phyloP scores from a whole-genome alignment of 1,139 yeast genomes.

The Blastobotrys illinoisensis region DNA sequence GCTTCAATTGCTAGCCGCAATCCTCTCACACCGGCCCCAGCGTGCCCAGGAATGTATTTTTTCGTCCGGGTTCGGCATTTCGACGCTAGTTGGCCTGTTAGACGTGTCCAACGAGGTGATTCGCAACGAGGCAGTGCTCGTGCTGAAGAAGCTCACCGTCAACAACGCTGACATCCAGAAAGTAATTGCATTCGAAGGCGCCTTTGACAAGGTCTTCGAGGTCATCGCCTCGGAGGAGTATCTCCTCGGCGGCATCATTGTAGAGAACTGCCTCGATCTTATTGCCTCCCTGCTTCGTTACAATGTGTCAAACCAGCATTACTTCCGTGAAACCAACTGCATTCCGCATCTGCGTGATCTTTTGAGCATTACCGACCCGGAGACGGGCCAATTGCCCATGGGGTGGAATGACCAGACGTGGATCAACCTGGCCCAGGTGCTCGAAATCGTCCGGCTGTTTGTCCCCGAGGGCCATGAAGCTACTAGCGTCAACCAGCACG shows the following conservation, averaged over 20 bases:
- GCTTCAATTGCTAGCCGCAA: slow-evolving; percentile 77
- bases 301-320: slow-evolving; percentile 86
- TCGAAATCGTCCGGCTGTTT: slow-evolving; percentile 70
- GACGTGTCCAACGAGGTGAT: slow-evolving; percentile 62
- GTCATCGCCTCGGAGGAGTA: slow-evolving; percentile 88
- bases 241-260: slow-evolving; percentile 79
- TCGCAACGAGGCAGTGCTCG: slow-evolving; percentile 71
- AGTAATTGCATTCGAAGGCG: slow-evolving; percentile 88
- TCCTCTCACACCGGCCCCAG: slow-evolving; percentile 68
- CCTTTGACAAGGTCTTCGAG: slow-evolving; percentile 73
- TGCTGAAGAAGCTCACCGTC: slow-evolving; percentile 77
- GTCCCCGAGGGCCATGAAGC: slow-evolving; percentile 71
- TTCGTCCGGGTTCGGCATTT: slow-evolving; percentile 71
- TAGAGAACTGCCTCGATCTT: slow-evolving; percentile 80
- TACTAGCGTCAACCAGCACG: slow-evolving; percentile 55
- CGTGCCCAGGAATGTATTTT: slow-evolving; percentile 72
- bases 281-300: slow-evolving; percentile 67
- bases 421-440: slow-evolving; percentile 52
- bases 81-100: slow-evolving; percentile 63
- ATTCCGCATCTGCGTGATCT: slow-evolving; percentile 58
- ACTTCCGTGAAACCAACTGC: slow-evolving; percentile 81
- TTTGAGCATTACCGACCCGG: slow-evolving; percentile 50
- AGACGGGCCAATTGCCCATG: slow-evolving; percentile 28
- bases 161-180: slow-evolving; percentile 86
- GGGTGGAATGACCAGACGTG: slow-evolving; percentile 19